A percentile compares a stretch with the other conserved stretches of the same genome.
Conservation (phyloP, 345 rosid species). For the Populus alba region DNA sequence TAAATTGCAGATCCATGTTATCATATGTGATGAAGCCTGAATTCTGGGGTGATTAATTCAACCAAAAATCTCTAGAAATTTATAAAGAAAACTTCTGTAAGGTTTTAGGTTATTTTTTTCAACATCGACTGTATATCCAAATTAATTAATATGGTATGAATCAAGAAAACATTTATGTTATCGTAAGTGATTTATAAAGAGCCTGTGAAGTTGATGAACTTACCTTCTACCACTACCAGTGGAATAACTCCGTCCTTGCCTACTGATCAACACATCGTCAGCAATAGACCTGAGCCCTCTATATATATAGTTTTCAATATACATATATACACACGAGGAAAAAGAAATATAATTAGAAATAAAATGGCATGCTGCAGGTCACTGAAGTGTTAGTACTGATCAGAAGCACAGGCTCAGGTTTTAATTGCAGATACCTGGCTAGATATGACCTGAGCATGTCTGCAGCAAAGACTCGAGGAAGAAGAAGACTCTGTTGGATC, state of each 20-base stretch:
- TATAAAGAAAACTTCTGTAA: not conserved
- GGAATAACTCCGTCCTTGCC: conserved; percentile 14
- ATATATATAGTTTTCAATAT: not conserved
- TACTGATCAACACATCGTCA: not conserved
- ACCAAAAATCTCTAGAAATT: not conserved
- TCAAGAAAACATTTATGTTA: not conserved
- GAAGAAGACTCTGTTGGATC: not conserved
- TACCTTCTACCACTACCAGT: conserved; percentile 12
- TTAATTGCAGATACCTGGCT: not conserved
- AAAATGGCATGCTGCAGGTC: not conserved
- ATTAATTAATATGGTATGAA: not conserved
- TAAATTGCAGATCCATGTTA: too few species aligned
- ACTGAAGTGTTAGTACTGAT: not conserved
- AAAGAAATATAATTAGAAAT: too few species aligned
- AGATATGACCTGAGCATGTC: not conserved
- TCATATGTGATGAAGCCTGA: not conserved
- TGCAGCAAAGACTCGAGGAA: not conserved
- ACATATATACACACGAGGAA: too few species aligned
- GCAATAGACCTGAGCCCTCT: conserved; percentile 16
- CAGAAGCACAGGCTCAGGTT: not conserved
- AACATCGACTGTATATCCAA: not conserved
- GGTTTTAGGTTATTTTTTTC: not conserved
- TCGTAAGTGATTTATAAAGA: not conserved
- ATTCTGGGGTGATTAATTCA: not conserved
- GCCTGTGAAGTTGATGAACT: not conserved